Base-by-base conservation (phyloP, 1,284 basidiomycete genomes). In the Filobasidium uniguttulatum region DNA sequence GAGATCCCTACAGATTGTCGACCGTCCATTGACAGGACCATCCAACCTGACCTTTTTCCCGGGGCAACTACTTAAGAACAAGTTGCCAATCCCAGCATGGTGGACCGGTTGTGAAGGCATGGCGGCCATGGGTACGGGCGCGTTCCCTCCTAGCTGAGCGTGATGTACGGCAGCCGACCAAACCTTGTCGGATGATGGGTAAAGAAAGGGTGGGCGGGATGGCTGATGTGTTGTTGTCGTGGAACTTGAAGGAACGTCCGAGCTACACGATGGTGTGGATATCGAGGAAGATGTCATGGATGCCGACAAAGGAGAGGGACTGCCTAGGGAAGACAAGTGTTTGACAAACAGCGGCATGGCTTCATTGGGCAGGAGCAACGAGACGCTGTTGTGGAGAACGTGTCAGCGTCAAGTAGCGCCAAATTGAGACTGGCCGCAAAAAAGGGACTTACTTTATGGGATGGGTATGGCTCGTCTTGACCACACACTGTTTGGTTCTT, bases 21-120 rank as follows among this genome's bases (percentile, higher is more conserved):
- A 78, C 19, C 90, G 76, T 3, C 88, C 88, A 62, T 79, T 83
- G 17, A 81, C 77, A 15, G 84, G 84, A 1, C 87, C 87, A 50
- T 75, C 75, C 50, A 98, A 73, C 34, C 93, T 79, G 9, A 98
- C 84, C 74, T 96, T 90, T 69, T 97, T 98, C 7, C 93, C 93
- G 0, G 93, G 93, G 70, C 91, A 97, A 5, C 86, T 91, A 2
- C 85, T 89, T 26, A 98, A 69, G 41, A 85, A 76, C 30, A 98
- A 66, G 65, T 97, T 97, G n/a, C 93, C 93, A 7, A 56, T 44
- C 50, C 52, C 50, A 37, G 51, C 55, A 2, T 56, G 36, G 46
- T 44, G 34, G 41, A 25, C 52, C 17, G 55, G 51, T 7, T 53
- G 44, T n/a, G n/a, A n/a, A 28, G 48, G 48, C 44, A 53, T 46